phyloP scores from a whole-genome alignment of 1,284 basidiomycete species.

The Microbotryum lychnidis-dioicae region DNA sequence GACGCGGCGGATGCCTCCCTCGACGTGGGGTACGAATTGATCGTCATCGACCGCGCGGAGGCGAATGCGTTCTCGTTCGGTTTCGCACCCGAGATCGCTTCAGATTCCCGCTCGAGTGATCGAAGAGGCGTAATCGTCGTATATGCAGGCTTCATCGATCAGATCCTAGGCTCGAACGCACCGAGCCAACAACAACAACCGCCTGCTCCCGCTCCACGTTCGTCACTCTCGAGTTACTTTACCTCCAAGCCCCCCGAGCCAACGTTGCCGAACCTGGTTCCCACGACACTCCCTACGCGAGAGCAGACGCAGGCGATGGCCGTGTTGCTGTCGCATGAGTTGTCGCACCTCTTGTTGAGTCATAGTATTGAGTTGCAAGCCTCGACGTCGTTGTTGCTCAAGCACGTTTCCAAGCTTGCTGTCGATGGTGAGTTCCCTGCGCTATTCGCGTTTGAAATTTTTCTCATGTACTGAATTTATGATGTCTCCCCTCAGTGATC shows the following conservation, averaged over 20 bases:
- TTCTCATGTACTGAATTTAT: too few relatives aligned
- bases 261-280: conserved; percentile 4
- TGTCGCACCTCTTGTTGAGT: conserved; percentile 32
- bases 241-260: background rate
- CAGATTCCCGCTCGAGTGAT: background rate
- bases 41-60: conserved; percentile 33
- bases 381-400: conserved; percentile 27
- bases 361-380: conserved; percentile 35
- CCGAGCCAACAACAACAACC: background rate
- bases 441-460: too few relatives aligned
- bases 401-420: conserved; percentile 30
- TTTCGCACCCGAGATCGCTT: conserved; percentile 19
- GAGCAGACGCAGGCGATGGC: conserved; percentile 32
- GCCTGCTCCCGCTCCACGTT: background rate
- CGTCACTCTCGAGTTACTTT: background rate
- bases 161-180: conserved; percentile 23
- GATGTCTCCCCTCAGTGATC: conserved; percentile 13
- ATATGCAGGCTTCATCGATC: conserved; percentile 34
- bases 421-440: conserved; percentile 24
- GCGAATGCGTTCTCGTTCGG: conserved; percentile 35
- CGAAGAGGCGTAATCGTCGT: conserved; percentile 32
- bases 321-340: conserved; percentile 33
- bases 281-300: conserved; percentile 13
- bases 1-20: background rate
- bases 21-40: conserved; percentile 28